Evolutionary conservation across 805 yeast genomes (phyloP).

Genomic region (Yamadazyma sp.): DNA sequence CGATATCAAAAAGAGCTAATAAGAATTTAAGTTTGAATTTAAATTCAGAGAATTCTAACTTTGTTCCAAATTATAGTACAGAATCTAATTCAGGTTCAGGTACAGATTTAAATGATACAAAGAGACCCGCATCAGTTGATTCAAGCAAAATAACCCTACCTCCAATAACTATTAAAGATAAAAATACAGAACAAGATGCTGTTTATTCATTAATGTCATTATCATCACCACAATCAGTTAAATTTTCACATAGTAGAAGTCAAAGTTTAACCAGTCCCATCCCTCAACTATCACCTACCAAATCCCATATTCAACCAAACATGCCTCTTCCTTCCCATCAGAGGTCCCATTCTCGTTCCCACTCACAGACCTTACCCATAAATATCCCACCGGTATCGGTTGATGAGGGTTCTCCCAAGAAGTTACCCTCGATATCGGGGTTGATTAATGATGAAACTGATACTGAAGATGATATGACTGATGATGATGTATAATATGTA

Average conservation of each 20-base stretch:
- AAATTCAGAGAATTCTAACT: no score
- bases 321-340: no score
- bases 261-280: conserved; percentile 19
- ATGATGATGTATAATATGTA: conserved; percentile 15
- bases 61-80: conserved; percentile 6
- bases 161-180: conserved; percentile 25
- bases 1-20: no score
- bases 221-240: conserved; percentile 45
- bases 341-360: conserved; percentile 22
- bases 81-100: conserved; percentile 1
- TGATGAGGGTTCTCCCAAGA: conserved; percentile 2
- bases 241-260: conserved; percentile 27
- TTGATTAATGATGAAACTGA: conserved; percentile 34
- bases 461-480: conserved; percentile 29
- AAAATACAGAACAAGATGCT: conserved; percentile 50
- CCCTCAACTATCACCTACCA: conserved; percentile 4
- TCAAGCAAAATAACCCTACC: conserved; percentile 20
- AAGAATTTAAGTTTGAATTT: not conserved
- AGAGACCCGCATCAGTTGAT: conserved; percentile 18
- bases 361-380: conserved; percentile 21
- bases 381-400: conserved; percentile 8
- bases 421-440: conserved; percentile 31
- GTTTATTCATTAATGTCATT: conserved; percentile 53
- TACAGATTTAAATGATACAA: no score
- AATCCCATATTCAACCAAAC: no score